A percentile compares a stretch with the other conserved stretches of the same genome.
These are phyloP conservation scores for Thielaviopsis cerberus DNA, from an alignment of 2,329 filamentous ascomycete genomes.

Conservation along the genomic window DNA sequence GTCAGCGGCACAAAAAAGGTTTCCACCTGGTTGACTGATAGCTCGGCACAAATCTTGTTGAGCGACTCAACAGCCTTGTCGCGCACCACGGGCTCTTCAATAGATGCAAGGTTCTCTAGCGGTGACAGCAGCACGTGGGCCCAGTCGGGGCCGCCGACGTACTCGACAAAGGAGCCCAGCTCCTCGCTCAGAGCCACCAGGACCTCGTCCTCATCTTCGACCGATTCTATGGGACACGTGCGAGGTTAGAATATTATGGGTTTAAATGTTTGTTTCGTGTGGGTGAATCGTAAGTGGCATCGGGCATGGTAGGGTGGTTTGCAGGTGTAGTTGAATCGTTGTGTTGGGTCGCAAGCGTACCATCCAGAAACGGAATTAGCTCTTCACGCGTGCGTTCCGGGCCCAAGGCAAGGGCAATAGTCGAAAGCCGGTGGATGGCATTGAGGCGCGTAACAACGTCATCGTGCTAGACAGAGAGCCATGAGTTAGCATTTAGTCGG, in stretches of 20 bases:
- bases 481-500: background rate
- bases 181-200: slow-evolving; percentile 93
- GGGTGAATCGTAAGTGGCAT: no score
- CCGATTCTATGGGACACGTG: slow-evolving; percentile 52
- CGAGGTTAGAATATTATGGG: slow-evolving; percentile 19
- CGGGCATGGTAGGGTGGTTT: no score
- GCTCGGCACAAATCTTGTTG: slow-evolving; percentile 93
- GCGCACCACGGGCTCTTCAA: slow-evolving; percentile 91
- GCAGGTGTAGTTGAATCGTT: no score
- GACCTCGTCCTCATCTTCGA: slow-evolving; percentile 97
- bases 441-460: slow-evolving; percentile 96
- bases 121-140: slow-evolving; percentile 93
- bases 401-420: slow-evolving; percentile 88
- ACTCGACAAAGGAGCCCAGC: slow-evolving; percentile 90
- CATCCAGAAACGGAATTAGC: slow-evolving; percentile 95
- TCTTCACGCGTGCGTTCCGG: slow-evolving; percentile 94
- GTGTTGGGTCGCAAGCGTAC: slow-evolving; percentile 36
- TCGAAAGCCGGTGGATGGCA: slow-evolving; percentile 93
- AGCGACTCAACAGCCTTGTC: slow-evolving; percentile 99
- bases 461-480: slow-evolving; percentile 51
- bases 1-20: slow-evolving; percentile 94
- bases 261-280: no score
- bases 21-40: slow-evolving; percentile 84
- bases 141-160: slow-evolving; percentile 83
- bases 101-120: slow-evolving; percentile 91